phyloP scores from a whole-genome alignment of 257 asterid genomes.

The Ilex asprella region DNA sequence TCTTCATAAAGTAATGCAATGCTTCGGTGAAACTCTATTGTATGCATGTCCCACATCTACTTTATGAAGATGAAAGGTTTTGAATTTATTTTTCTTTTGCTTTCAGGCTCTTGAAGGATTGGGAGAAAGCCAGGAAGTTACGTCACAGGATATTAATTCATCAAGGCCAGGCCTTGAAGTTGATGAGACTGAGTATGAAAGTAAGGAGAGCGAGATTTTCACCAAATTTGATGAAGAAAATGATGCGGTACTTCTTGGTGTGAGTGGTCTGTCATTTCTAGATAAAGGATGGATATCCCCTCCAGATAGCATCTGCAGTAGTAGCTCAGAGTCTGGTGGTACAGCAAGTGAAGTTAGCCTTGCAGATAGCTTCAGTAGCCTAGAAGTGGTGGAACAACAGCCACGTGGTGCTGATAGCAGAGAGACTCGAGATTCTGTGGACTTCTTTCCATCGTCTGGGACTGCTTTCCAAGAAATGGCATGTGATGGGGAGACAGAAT shows the following conservation, averaged over 20 bases:
- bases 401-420: constrained; percentile 33
- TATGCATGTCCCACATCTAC: constrained; percentile 6
- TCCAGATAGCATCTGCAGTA: constrained; percentile 60
- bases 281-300: constrained; percentile 91
- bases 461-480: constrained; percentile 28
- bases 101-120: constrained; percentile 96
- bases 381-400: constrained; percentile 36
- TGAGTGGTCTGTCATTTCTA: constrained; percentile 42
- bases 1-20: constrained; percentile 78
- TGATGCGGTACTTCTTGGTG: constrained; percentile 39
- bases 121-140: constrained; percentile 81
- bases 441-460: constrained; percentile 20
- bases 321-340: constrained; percentile 49
- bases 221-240: constrained; percentile 46
- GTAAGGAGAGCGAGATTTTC: constrained; percentile 45
- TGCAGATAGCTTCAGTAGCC: constrained; percentile 47
- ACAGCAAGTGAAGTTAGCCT: constrained; percentile 57
- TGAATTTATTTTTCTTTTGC: constrained; percentile 9
- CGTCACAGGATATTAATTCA: constrained; percentile 58
- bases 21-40: not conserved
- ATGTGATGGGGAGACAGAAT: constrained; percentile 23
- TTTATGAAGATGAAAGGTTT: constrained; percentile 9
- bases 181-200: constrained; percentile 38
- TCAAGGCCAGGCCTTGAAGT: constrained; percentile 43
- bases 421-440: constrained; percentile 30